Evolutionary conservation across 371 early-diverging fungal genomes (phyloP).

Genomic region (Rhizopus delemar): DNA sequence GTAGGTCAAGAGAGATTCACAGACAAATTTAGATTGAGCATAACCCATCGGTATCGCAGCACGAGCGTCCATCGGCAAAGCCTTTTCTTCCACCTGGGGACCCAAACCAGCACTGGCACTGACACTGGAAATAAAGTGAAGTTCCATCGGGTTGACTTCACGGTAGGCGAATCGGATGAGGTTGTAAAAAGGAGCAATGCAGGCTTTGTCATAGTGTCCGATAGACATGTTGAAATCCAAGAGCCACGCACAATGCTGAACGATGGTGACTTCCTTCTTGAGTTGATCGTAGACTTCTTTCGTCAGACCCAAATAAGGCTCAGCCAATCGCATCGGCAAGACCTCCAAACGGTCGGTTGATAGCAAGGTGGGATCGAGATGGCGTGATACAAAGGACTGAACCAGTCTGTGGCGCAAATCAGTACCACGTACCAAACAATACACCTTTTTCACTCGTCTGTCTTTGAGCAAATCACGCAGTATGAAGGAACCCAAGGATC

Average conservation of each 20-base stretch:
- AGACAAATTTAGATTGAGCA: conserved; percentile 44
- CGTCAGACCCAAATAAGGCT: conserved; percentile 27
- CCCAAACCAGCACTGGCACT: conserved; percentile 21
- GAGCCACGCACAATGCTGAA: conserved; percentile 40
- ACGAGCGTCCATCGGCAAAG: conserved; percentile 27
- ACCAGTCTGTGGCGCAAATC: conserved; percentile 19
- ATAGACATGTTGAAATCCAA: conserved; percentile 38
- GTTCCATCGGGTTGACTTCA: conserved; percentile 31
- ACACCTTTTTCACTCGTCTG: conserved; percentile 26
- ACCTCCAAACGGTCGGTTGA: conserved; percentile 5
- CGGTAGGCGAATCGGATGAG: conserved; percentile 38
- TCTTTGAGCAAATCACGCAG: conserved; percentile 28
- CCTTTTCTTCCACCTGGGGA: conserved; percentile 22
- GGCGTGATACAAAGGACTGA: conserved; percentile 26
- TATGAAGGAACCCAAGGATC: conserved; percentile 39
- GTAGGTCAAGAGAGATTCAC: conserved; percentile 33
- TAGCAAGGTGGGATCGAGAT: conserved; percentile 12
- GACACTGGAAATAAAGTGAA: conserved; percentile 40
- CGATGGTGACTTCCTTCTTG: conserved; percentile 32
- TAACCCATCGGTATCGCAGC: conserved; percentile 46
- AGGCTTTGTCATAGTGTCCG: conserved; percentile 34
- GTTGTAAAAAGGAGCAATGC: conserved; percentile 35
- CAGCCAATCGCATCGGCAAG: conserved; percentile 18
- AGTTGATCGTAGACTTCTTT: conserved; percentile 25
- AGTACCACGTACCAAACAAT: conserved; percentile 31